These are phyloP conservation scores for Malassezia japonica DNA, from an alignment of 1,284 basidiomycete genomes.

Conservation along the genomic window DNA sequence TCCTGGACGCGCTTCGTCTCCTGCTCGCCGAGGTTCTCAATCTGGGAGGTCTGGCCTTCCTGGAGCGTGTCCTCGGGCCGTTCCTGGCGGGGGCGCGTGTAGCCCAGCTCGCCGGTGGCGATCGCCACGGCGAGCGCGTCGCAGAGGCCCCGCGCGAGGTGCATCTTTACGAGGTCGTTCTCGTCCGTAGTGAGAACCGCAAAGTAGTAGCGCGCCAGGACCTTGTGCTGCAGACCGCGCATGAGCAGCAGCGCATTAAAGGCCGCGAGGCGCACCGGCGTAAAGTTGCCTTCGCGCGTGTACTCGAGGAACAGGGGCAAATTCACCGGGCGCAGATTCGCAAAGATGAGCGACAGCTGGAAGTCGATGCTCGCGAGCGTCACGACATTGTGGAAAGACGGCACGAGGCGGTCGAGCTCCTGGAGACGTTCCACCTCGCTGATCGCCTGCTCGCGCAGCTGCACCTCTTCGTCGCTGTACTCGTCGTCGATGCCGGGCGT, in stretches of 20 bases:
- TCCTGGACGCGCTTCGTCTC: conserved; percentile 10
- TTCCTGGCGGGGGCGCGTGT: conserved; percentile 22
- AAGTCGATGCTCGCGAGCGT: conserved; percentile 59
- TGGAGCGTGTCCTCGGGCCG: background rate
- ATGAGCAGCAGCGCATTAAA: conserved; percentile 88
- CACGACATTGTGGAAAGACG: conserved; percentile 86
- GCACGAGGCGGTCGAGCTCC: conserved; percentile 86
- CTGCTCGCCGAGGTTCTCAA: conserved; percentile 6
- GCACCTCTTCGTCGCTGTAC: conserved; percentile 28
- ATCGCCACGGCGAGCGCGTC: conserved; percentile 78
- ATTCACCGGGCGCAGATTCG: conserved; percentile 65
- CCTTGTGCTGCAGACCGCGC: conserved; percentile 56
- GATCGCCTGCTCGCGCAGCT: conserved; percentile 26
- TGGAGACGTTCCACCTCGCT: conserved; percentile 70
- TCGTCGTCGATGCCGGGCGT: conserved; percentile 27
- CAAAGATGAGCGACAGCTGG: conserved; percentile 27
- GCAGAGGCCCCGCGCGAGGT: conserved; percentile 74
- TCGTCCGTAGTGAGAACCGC: conserved; percentile 79
- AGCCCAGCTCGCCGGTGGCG: conserved; percentile 58
- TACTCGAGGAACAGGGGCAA: conserved; percentile 73
- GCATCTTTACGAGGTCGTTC: conserved; percentile 69
- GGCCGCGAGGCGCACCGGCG: conserved; percentile 78
- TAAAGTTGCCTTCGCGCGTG: conserved; percentile 67
- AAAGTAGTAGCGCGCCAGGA: conserved; percentile 74
- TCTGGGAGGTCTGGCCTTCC: background rate